These are phyloP conservation scores for Phytopythium boreale DNA, from an alignment of 352 stramenopile species.

Conservation along the genomic window DNA sequence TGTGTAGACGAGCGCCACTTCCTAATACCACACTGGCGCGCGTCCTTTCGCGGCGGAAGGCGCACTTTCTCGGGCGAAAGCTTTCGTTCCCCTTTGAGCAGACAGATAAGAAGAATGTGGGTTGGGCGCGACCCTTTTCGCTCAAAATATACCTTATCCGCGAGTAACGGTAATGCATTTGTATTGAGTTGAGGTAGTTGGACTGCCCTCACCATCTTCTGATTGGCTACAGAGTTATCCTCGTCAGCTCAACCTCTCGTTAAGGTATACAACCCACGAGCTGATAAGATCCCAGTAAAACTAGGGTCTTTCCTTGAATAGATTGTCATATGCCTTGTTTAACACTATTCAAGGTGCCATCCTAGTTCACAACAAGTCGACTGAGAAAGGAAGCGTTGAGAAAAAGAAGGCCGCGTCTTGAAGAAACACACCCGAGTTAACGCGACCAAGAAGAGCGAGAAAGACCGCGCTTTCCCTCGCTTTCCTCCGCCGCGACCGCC, in stretches of 20 bases:
- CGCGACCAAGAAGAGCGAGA: conserved; percentile 1
- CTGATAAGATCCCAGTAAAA: neutral
- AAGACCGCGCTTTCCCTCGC: neutral
- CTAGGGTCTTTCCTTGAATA: neutral
- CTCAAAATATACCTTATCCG: neutral
- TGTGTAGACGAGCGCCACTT: neutral
- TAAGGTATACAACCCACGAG: conserved; percentile 2
- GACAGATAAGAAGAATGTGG: neutral
- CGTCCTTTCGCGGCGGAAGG: conserved; percentile 5
- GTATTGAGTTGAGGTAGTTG: neutral
- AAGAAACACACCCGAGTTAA: neutral
- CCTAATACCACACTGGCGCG: neutral
- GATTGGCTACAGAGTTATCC: conserved; percentile 1
- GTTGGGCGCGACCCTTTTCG: neutral
- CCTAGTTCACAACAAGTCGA: neutral
- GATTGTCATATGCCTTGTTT: neutral
- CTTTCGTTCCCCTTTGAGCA: neutral
- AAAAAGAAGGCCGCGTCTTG: neutral
- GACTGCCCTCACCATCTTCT: neutral
- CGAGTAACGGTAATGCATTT: neutral
- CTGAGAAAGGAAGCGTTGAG: neutral
- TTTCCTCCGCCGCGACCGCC: neutral
- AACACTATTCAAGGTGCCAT: neutral
- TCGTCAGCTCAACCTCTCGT: neutral
- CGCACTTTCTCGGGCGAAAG: neutral